Base-by-base conservation (phyloP, 2,329 filamentous ascomycete genomes). In the Penicillium sp. region DNA sequence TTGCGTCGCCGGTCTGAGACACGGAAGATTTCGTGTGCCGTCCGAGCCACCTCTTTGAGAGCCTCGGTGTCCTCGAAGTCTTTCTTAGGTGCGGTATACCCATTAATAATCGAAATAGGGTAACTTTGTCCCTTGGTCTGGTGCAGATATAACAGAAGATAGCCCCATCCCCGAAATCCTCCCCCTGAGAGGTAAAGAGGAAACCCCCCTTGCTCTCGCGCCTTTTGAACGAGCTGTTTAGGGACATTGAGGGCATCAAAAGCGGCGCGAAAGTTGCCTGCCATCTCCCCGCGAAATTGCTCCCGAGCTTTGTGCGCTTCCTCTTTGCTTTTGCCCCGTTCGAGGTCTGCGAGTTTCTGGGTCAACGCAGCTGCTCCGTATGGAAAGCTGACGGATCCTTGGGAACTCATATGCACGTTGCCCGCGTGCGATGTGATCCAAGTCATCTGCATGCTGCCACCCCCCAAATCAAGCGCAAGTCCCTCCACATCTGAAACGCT, bases 161-260 rank as follows among this genome's bases (percentile, higher is more conserved):
- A 93, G 9, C 91, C 92, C 79, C 94, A 96, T 18, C 92, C 92
- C 24, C 92, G 82, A 69, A 96, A 95, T 0, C 92, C 92, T 26
- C 92, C 92, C 29, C 92, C 92, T 57, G 89, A 95, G 55, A 96
- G 84, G 69, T 92, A 96, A 10, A 96, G 78, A 13, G 87, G 84
- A 52, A 91, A 79, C 1, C 82, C 82, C 2, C 77, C 77, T 3
- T 78, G 66, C 11, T 73, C 66, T 26, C 75, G 69, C 11, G 79
- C 78, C 29, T 73, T 66, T 11, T 79, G 68, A 2, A 78, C 63
- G 4, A 85, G 72, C n/a, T 79, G 74, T 5, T 75, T 68, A 1
- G 92, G 84, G 1, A 88, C 74, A 6, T 79, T 71, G 5, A 89
- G 74, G 18, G 74, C 68, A n/a, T 78, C 72, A 53, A 89, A 88